Percentiles rank a stretch among this genome's conserved stretches.
phyloP scores from a whole-genome alignment of 257 asterid species.

The Cordia subcordata region DNA sequence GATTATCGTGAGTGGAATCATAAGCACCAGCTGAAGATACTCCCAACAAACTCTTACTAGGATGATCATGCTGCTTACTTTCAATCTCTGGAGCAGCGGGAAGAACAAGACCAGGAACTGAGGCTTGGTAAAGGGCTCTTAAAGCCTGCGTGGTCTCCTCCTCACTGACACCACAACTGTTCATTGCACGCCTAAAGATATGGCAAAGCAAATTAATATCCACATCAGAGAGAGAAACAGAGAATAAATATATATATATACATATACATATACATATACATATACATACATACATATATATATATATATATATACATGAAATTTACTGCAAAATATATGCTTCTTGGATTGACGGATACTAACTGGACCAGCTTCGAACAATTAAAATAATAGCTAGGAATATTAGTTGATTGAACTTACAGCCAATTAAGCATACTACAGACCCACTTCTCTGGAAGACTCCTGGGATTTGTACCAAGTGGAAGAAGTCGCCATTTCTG shows the following conservation, averaged over 20 bases:
- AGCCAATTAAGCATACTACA: slow-evolving; percentile 97
- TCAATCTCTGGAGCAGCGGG: slow-evolving; percentile 42
- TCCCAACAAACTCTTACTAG: slow-evolving; percentile 35
- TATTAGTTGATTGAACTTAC: slow-evolving; percentile 51
- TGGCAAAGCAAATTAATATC: slow-evolving; percentile 18
- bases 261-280: too few species aligned
- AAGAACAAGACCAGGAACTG: slow-evolving; percentile 39
- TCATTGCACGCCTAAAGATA: slow-evolving; percentile 81
- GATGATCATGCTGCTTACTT: slow-evolving; percentile 33
- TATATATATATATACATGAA: too few species aligned
- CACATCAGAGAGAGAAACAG: slow-evolving; percentile 5
- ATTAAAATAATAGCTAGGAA: not conserved
- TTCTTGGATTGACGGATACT: too few species aligned
- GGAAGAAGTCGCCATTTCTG: slow-evolving; percentile 92
- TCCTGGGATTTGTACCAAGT: slow-evolving; percentile 69
- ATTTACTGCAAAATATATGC: too few species aligned
- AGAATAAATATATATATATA: not conserved
- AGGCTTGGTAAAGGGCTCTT: slow-evolving; percentile 69
- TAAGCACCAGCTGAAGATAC: slow-evolving; percentile 38
- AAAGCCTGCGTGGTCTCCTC: slow-evolving; percentile 79
- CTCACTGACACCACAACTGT: slow-evolving; percentile 78
- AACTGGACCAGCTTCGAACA: not conserved
- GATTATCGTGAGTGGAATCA: slow-evolving; percentile 40
- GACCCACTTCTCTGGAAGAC: slow-evolving; percentile 89
- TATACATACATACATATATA: too few species aligned